Base-by-base conservation (phyloP, 208 protist genomes). In the Phytomonas sp. region DNA sequence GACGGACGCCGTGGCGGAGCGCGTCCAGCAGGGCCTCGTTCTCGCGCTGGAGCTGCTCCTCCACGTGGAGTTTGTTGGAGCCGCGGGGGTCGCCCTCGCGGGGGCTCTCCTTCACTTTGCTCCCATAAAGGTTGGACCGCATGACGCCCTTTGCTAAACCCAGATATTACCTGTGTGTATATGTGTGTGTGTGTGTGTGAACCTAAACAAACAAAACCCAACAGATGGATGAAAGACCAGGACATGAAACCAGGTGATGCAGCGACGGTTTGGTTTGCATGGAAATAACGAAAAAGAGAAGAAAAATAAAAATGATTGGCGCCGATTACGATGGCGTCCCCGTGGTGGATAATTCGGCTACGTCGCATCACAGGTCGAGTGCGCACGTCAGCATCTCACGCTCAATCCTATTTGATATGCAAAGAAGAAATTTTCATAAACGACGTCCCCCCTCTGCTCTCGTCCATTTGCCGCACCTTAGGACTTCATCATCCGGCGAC, bases 401-500 rank as follows among this genome's bases (percentile, higher is more conserved):
- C 0, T 62, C 30, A 34, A 26, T 33, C 42, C 0, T 32, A 36
- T 14, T 75, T 23, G 36, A 34, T 42, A 77, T 60, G 26, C 11
- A 26, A 11, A 59, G 60, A 29, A 29, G 19, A 68, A 10, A 68
- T 26, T 19, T 56, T 56, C 19, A 26, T 19, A 26, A 26, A 5
- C 16, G n/a, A 56, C 19, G 0, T 12, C 26, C 45, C 23, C 4
- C 19, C 26, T 56, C 23, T 0, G 19, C 26, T 26, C 23, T 56
- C 19, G 16, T 5, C 26, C 12, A 23, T 64, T 32, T n/a, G 7
- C 32, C 32, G 16, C 16, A 64, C 26, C 16, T n/a, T 72, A 94
- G 29, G 89, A 94, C 73, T 94, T 94, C 83, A 94, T 91, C 86
- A 94, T 91, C 30, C 89, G 87, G 26, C 87, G 79, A 31, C 71